These are phyloP conservation scores for Blastomyces parvus DNA, from an alignment of 2,329 filamentous ascomycete genomes.

Conservation along the genomic window DNA sequence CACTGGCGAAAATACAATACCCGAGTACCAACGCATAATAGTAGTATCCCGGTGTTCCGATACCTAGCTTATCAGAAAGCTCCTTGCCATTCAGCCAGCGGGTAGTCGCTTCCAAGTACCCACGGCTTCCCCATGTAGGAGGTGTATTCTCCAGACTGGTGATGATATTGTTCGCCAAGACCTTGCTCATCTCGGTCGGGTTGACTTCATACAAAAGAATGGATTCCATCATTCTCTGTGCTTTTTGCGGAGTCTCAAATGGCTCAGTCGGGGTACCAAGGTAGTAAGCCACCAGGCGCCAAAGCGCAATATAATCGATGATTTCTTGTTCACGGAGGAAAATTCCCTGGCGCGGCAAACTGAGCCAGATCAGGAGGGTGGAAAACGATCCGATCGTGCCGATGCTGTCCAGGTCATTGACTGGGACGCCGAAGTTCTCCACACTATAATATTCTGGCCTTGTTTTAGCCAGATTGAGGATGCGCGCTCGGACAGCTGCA, in stretches of 20 bases:
- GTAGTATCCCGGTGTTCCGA: slow-evolving; percentile 48
- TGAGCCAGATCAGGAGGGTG: slow-evolving; percentile 56
- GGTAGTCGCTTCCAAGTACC: slow-evolving; percentile 58
- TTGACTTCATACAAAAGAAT: slow-evolving; percentile 57
- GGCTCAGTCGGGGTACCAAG: slow-evolving; percentile 57
- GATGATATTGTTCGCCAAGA: slow-evolving; percentile 68
- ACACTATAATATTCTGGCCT: slow-evolving; percentile 55
- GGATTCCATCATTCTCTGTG: slow-evolving; percentile 57
- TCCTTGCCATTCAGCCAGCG: slow-evolving; percentile 61
- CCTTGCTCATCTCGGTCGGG: slow-evolving; percentile 52
- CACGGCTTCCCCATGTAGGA: slow-evolving; percentile 54
- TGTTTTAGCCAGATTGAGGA: slow-evolving; percentile 49
- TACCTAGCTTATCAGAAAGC: slow-evolving; percentile 50
- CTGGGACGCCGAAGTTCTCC: slow-evolving; percentile 52
- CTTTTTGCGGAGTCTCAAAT: slow-evolving; percentile 48
- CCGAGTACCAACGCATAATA: slow-evolving; percentile 53
- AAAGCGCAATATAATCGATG: slow-evolving; percentile 62
- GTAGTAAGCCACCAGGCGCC: slow-evolving; percentile 64
- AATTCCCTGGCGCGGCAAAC: slow-evolving; percentile 64
- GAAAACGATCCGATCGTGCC: slow-evolving; percentile 65
- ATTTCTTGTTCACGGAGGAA: slow-evolving; percentile 53
- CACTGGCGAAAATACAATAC: slow-evolving; percentile 58
- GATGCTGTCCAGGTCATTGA: slow-evolving; percentile 67
- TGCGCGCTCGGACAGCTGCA: slow-evolving; percentile 55
- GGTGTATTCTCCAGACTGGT: slow-evolving; percentile 55